phyloP scores from a whole-genome alignment of 176 grass and related monocot species.

The Pontederia crassipes region DNA sequence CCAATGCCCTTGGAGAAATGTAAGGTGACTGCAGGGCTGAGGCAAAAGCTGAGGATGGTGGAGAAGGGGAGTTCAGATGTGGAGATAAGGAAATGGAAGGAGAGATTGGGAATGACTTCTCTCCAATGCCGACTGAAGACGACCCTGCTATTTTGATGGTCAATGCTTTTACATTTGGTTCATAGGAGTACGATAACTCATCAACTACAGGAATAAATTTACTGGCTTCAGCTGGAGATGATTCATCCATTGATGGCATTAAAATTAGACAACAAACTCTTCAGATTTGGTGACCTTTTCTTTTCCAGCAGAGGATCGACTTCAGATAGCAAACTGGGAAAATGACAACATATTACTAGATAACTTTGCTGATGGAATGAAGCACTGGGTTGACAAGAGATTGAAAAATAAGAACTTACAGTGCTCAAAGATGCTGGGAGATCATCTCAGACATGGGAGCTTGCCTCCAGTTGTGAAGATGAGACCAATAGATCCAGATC shows the following conservation, averaged over 20 bases:
- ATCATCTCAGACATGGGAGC: too few relatives aligned
- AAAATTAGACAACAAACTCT: slow-evolving; percentile 12
- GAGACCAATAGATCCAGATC: too few relatives aligned
- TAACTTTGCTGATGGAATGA: too few relatives aligned
- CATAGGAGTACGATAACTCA: slow-evolving; percentile 19
- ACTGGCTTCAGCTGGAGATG: too few relatives aligned
- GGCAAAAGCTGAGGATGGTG: slow-evolving; percentile 87
- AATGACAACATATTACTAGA: neutral
- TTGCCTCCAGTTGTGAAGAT: too few relatives aligned
- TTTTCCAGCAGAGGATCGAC: neutral
- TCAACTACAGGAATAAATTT: slow-evolving; percentile 24
- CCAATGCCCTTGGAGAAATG: slow-evolving; percentile 72
- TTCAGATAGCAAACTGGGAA: too few relatives aligned
- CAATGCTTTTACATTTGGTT: slow-evolving; percentile 46
- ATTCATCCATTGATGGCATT: slow-evolving; percentile 56
- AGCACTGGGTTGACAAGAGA: too few relatives aligned
- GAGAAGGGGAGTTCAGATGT: slow-evolving; percentile 88
- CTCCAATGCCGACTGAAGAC: slow-evolving; percentile 20
- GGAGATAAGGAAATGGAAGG: slow-evolving; percentile 80
- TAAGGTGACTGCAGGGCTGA: slow-evolving; percentile 95
- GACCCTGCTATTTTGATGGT: slow-evolving; percentile 57
- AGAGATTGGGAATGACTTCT: slow-evolving; percentile 68
- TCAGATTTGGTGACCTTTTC: neutral
- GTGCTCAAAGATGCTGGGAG: too few relatives aligned
- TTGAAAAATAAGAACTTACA: too few relatives aligned